Evolutionary conservation across 2,329 filamentous ascomycete genomes (phyloP).

Genomic region (Calonectria montana): DNA sequence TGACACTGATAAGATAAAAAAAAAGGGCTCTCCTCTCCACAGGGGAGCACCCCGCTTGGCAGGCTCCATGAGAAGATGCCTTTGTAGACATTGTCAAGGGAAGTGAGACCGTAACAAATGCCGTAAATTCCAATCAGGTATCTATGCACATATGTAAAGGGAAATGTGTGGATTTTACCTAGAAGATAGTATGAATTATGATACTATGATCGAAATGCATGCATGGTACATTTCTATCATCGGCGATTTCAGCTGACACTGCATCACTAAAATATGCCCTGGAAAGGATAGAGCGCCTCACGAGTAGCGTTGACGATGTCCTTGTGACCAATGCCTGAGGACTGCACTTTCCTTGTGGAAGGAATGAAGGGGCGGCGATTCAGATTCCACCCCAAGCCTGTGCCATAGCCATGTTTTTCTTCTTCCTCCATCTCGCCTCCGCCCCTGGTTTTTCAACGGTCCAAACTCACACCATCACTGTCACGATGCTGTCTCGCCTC

Average conservation of each 20-base stretch:
- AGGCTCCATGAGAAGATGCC: not conserved
- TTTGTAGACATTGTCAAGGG: not conserved
- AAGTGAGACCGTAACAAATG: not conserved
- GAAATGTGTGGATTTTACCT: too few species aligned
- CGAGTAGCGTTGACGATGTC: slow-evolving; percentile 27
- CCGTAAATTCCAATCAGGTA: not conserved
- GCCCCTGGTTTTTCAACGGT: not conserved
- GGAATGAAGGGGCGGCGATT: slow-evolving; percentile 5
- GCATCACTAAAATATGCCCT: slow-evolving; percentile 29
- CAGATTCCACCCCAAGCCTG: slow-evolving; percentile 6
- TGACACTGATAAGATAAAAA: slow-evolving; percentile 24
- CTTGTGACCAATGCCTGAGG: slow-evolving; percentile 36
- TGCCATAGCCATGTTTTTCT: not conserved
- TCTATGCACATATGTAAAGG: too few species aligned
- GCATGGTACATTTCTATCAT: not conserved
- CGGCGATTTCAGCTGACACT: not conserved
- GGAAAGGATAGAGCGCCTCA: slow-evolving; percentile 41
- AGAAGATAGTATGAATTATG: not conserved
- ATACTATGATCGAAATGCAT: not conserved
- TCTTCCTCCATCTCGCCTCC: slow-evolving; percentile 15
- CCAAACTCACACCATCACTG: slow-evolving; percentile 1
- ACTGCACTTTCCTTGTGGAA: slow-evolving; percentile 17
- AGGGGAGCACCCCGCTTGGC: not conserved
- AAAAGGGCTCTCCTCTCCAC: too few species aligned
- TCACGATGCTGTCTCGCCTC: not conserved